Evolutionary conservation across 2,329 filamentous ascomycete species (phyloP), one percentile per base, ranked within the genome.

Genomic region (Ambrosiella beaveri): DNA sequence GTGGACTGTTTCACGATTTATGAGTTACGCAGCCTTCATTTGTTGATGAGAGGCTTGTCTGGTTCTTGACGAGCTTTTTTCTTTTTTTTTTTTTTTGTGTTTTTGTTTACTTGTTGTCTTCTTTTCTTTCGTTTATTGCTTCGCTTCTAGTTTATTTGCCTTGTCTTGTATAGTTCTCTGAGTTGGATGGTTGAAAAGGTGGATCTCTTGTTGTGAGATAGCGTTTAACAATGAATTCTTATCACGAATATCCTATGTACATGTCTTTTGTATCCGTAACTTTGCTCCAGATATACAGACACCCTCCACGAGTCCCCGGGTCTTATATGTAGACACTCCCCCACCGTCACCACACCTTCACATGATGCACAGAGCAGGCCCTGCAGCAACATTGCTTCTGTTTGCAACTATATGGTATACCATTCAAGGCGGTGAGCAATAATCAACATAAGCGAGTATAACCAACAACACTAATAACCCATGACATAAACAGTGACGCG

Each of bases 341-440:
- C 17, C 17, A 27, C 7, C 17, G 27, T 19, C 47, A 27, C 13
- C 35, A 7, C 38, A 17, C 27, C 19, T 54, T 15, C 3, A 38
- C 15, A n/a, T 54, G 19, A 36, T 19, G 15, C 4, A 41, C 39
- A 9, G 2, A 41, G n/a, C 4, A 2, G n/a, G 9, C 7, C 47
- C 19, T 51, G 47, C 47, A 51, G 47, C 17, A 51, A 51, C 27
- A 51, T 51, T 51, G 47, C 3, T 51, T 51, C 27, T 51, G 7
- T 17, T 49, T 7, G 35, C 41, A 15, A 44, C 17, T 8, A 56
- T 45, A 27, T 41, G 5, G 27, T 39, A 52, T 57, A 51, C 50
- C n/a, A 57, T 52, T 50, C 11, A 57, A 51, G 40, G 40, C 47
- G 47, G 47, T 51, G 47, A 51, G 44, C 44, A 49, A 49, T 17